A percentile compares a stretch with the other conserved stretches of the same genome.
Conservation (phyloP, 1,284 basidiomycete genomes). For the Rhodotorula sp. region DNA sequence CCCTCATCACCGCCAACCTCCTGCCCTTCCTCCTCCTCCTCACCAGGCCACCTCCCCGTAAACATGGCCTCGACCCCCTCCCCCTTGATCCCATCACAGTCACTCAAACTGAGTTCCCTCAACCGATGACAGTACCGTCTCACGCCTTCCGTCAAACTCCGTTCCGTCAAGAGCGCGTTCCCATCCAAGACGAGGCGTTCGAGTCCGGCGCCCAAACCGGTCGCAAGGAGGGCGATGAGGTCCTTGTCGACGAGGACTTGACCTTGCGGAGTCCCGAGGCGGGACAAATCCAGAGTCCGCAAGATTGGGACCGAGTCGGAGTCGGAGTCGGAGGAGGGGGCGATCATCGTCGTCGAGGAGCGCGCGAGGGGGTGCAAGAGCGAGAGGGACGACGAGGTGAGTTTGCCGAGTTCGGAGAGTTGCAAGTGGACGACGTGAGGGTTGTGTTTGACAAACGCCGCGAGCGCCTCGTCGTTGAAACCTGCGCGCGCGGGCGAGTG, state of each 20-base stretch:
- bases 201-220: constrained; percentile 56
- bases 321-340: background rate
- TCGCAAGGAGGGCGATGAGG: constrained; percentile 60
- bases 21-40: background rate
- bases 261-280: constrained; percentile 52
- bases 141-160: constrained; percentile 64
- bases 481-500: constrained; percentile 47
- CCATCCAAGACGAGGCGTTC: constrained; percentile 55
- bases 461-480: constrained; percentile 72
- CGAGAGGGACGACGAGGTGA: constrained; percentile 59
- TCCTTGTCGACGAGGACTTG: constrained; percentile 59
- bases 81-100: constrained; percentile 66
- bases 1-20: background rate
- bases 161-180: constrained; percentile 61
- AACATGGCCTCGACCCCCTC: constrained; percentile 70
- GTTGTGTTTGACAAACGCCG: constrained; percentile 64
- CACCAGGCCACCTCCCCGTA: constrained; percentile 33
- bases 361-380: constrained; percentile 41
- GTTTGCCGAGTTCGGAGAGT: constrained; percentile 73
- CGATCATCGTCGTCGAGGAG: background rate
- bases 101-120: constrained; percentile 60
- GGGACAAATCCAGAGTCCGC: constrained; percentile 62
- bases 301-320: constrained; percentile 46
- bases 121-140: constrained; percentile 59
- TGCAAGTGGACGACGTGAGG: constrained; percentile 66